A percentile compares a stretch with the other conserved stretches of the same genome.
These are phyloP conservation scores for Candida boleticola DNA, from an alignment of 805 yeast genomes.

Conservation along the genomic window DNA sequence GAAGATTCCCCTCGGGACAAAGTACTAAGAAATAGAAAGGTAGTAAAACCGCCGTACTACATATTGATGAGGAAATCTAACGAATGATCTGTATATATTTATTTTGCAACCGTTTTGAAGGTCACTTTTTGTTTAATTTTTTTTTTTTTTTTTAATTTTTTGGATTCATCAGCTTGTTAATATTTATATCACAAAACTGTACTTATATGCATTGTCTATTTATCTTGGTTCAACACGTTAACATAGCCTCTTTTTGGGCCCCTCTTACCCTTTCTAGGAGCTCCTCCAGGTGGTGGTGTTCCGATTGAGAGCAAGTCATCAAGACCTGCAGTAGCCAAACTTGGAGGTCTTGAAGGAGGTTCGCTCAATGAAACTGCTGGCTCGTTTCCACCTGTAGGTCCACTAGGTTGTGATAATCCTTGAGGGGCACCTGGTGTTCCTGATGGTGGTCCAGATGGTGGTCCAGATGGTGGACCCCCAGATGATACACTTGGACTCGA, in stretches of 20 bases:
- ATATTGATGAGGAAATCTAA: conserved; percentile 27
- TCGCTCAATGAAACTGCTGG: conserved; percentile 10
- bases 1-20: conserved; percentile 46
- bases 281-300: conserved; percentile 17
- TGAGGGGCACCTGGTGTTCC: conserved; percentile 8
- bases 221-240: conserved; percentile 25
- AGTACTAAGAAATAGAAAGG: conserved; percentile 35
- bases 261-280: conserved; percentile 24
- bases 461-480: conserved; percentile 11
- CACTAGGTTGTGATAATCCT: conserved; percentile 6
- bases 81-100: not conserved
- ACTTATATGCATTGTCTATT: conserved; percentile 26
- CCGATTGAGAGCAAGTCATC: conserved; percentile 39
- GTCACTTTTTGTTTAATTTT: not conserved
- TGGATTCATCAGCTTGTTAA: too few species aligned
- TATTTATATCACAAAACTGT: too few species aligned
- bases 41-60: conserved; percentile 40
- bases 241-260: conserved; percentile 34
- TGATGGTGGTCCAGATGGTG: conserved; percentile 8
- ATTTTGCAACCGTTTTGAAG: too few species aligned
- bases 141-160: not conserved
- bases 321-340: conserved; percentile 39
- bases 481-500: conserved; percentile 5
- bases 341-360: conserved; percentile 14
- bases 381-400: conserved; percentile 8